Percentiles rank a stretch among this genome's conserved stretches.
Conservation (phyloP, 2,329 filamentous ascomycete genomes). For the Hortaea sp. region DNA sequence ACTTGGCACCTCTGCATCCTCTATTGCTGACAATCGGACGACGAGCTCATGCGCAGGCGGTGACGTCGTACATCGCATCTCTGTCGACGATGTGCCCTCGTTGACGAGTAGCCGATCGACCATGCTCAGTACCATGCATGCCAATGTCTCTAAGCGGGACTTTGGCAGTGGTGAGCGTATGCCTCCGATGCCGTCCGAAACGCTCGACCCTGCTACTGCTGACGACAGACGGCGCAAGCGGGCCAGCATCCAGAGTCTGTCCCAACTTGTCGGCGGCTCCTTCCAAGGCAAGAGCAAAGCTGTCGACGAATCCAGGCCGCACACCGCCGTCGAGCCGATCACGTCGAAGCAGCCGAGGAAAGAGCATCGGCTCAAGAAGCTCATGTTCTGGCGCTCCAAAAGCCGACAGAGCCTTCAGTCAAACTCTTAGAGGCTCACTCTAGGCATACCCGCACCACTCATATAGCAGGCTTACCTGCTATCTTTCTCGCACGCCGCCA, state of each 20-base stretch:
- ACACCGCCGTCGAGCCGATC: constrained; percentile 11
- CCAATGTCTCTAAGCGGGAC: constrained; percentile 24
- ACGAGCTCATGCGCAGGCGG: constrained; percentile 59
- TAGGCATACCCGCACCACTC: no score
- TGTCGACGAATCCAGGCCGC: constrained; percentile 49
- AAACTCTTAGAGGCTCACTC: no score
- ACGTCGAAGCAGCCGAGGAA: constrained; percentile 48
- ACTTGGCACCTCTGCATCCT: constrained; percentile 66
- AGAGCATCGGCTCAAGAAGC: constrained; percentile 58
- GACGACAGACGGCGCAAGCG: constrained; percentile 55
- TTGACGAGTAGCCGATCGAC: constrained; percentile 68
- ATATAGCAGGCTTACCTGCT: background rate
- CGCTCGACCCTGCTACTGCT: constrained; percentile 22
- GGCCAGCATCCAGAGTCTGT: constrained; percentile 66
- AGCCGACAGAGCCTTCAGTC: constrained; percentile 10
- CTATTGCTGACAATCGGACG: constrained; percentile 58
- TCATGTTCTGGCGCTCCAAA: constrained; percentile 70
- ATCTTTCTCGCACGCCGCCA: background rate
- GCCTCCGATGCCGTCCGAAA: constrained; percentile 31
- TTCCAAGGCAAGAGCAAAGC: constrained; percentile 61
- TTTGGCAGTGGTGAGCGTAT: constrained; percentile 26
- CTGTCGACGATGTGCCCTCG: constrained; percentile 64
- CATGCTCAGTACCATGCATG: constrained; percentile 59
- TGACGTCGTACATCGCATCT: constrained; percentile 63
- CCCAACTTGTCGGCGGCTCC: constrained; percentile 63